Base-by-base conservation (phyloP, 164 flowering plant species). In the Nelumbo lutea region DNA sequence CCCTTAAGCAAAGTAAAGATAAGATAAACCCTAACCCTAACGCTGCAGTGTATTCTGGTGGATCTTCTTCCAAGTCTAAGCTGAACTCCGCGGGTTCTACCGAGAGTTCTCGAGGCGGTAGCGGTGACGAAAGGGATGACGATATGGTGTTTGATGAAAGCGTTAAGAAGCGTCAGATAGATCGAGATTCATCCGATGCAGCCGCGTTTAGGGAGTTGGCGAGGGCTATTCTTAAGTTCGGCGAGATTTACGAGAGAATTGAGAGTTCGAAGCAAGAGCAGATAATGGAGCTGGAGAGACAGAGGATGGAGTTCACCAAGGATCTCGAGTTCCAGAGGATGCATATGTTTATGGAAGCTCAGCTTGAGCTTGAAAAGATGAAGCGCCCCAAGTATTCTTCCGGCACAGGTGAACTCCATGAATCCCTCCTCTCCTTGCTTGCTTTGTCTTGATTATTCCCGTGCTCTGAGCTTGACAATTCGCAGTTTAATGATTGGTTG, bases 281-380 rank as follows among this genome's bases (percentile, higher is more conserved):
- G 68, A 79, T 85, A 79, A 70, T 79, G 83, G 86, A 87, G 59
- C 53, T 85, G 79, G 90, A 87, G 78, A 81, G 59, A 79, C 86
- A 82, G 79, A 78, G 88, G 63, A 77, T 87, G 87, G 84, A 81
- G 73, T 80, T 87, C 41, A 65, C 83, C 0, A 87, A 84, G 71
- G 91, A 87, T 55, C 58, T 87, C 9, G 91, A 87, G 80, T 77
- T 75, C 59, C 81, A 83, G 72, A 74, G 87, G 73, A 80, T 85
- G 86, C 78, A 82, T 46, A 77, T 87, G 83, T 77, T 84, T 41
- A 75, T 82, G 78, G 89, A 84, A 52, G 75, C 87, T n/a, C 84
- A 87, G 58, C 69, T 85, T 43, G 80, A 85, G 83, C 68, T 87
- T 2, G 79, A 80, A 75, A 85, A 81, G 78, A 78, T 71, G 61